Evolutionary conservation across 164 flowering plant genomes (phyloP), one percentile per base, ranked within the genome.

Genomic region (Magnolia changhungtana): DNA sequence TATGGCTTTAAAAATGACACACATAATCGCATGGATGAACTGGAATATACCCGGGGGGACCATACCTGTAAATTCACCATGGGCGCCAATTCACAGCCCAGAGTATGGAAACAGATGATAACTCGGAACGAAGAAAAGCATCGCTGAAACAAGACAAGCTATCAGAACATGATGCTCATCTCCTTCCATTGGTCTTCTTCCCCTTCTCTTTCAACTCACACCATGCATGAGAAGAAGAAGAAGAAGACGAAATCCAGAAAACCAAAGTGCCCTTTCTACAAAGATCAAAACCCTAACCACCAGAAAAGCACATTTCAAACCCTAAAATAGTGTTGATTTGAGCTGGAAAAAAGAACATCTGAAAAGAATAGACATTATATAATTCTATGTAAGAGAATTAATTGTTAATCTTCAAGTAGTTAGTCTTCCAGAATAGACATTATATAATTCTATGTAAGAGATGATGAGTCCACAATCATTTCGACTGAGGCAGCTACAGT

Each of bases 41-140:
- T 23, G 24, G 24, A 23, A 23, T 23, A 23, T 23, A 23, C 24
- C 24, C 24, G 24, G 24, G 45, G 20, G 68, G 75, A 49, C 8
- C 16, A 37, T 66, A 96, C 99, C 99, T 96, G 80, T 96, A 94
- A 83, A 96, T 89, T 76, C 98, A 85, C 99, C 99, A 96, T 1
- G 99, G 99, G 69, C 98, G 82, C 99, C 99, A 96, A 85, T 94
- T 94, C 14, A 96, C 98, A 16, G 95, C 93, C 98, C 98, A 94
- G 20, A 96, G 95, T 63, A 92, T 87, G 37, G 81, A 84, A 77
- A 92, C 88, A 3, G 98, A 92, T 68, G 87, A 14, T 82, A 86
- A 78, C 87, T 88, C 82, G 91, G 74, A 80, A 88, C 80, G 61
- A 89, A 78, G 84, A 96, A 96, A 81, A 96, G 89, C 83, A 89